Conservation (phyloP, 139 green algal genomes). For the Chlorokybus atmophyticus region DNA sequence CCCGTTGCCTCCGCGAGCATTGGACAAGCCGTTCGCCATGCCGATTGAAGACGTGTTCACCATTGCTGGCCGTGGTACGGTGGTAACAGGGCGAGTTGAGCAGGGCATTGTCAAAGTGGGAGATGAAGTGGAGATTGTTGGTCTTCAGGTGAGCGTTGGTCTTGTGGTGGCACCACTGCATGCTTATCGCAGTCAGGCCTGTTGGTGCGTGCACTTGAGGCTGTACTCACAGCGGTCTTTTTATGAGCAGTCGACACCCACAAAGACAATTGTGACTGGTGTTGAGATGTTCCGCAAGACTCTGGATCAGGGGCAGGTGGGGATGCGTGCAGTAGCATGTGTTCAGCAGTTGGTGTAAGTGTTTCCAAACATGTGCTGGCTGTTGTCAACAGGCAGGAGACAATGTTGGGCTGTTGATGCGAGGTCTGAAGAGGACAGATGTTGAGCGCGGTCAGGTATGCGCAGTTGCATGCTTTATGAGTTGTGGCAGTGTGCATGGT, state of each 20-base stretch:
- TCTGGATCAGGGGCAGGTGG: conserved; percentile 55
- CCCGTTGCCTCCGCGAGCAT: conserved; percentile 53
- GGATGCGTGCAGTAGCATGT: too few species aligned
- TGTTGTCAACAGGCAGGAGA: conserved; percentile 92
- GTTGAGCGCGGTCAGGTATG: conserved; percentile 73
- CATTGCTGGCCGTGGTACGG: conserved; percentile 85
- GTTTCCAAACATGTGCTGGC: too few species aligned
- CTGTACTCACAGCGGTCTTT: neutral
- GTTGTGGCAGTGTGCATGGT: too few species aligned
- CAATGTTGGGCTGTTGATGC: conserved; percentile 90
- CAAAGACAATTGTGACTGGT: conserved; percentile 81
- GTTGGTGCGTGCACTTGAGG: neutral
- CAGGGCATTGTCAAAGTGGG: conserved; percentile 82
- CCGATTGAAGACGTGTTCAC: conserved; percentile 94
- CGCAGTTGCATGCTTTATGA: too few species aligned
- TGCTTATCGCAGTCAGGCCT: neutral
- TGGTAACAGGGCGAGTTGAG: conserved; percentile 87
- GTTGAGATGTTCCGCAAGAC: conserved; percentile 97
- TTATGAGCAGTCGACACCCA: conserved; percentile 8
- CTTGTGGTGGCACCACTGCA: neutral
- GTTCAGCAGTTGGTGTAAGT: too few species aligned
- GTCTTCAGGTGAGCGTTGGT: conserved; percentile 43
- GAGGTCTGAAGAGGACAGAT: conserved; percentile 89
- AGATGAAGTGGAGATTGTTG: conserved; percentile 88
- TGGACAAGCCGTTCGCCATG: conserved; percentile 96